A percentile compares a stretch with the other conserved stretches of the same genome.
These are phyloP conservation scores for Aquilaria yunnanensis DNA, from an alignment of 345 rosid genomes.

Conservation along the genomic window DNA sequence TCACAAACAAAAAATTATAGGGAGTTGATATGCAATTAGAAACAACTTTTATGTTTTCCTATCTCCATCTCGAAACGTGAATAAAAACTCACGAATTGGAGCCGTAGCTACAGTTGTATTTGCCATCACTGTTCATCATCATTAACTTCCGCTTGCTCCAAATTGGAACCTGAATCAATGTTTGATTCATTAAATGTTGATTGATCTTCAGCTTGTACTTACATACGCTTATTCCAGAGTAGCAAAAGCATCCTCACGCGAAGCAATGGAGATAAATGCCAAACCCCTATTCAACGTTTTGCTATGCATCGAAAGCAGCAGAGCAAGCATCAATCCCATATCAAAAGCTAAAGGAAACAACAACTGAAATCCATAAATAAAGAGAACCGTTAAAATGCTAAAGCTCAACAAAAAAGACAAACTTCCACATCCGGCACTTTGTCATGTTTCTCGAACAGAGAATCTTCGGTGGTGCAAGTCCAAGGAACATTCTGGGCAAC, in stretches of 20 bases:
- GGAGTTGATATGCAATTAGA: too few species aligned
- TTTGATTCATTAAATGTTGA: too few species aligned
- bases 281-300: conserved; percentile 68
- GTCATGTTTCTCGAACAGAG: conserved; percentile 69
- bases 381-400: not conserved
- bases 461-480: conserved; percentile 61
- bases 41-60: too few species aligned
- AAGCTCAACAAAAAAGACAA: conserved; percentile 58
- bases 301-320: conserved; percentile 60
- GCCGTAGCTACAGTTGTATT: too few species aligned
- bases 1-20: too few species aligned
- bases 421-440: conserved; percentile 19
- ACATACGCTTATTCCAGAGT: conserved; percentile 58
- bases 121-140: not conserved
- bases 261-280: conserved; percentile 72
- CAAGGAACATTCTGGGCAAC: conserved; percentile 72
- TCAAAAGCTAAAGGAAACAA: not conserved
- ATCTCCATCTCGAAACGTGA: too few species aligned
- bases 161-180: too few species aligned
- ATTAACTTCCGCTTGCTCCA: too few species aligned
- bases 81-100: too few species aligned
- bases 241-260: conserved; percentile 65
- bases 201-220: conserved; percentile 12
- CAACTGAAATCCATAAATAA: not conserved
- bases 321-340: conserved; percentile 9